Conservation (phyloP, 306 rosid genomes). For the Fragaria iinumae region DNA sequence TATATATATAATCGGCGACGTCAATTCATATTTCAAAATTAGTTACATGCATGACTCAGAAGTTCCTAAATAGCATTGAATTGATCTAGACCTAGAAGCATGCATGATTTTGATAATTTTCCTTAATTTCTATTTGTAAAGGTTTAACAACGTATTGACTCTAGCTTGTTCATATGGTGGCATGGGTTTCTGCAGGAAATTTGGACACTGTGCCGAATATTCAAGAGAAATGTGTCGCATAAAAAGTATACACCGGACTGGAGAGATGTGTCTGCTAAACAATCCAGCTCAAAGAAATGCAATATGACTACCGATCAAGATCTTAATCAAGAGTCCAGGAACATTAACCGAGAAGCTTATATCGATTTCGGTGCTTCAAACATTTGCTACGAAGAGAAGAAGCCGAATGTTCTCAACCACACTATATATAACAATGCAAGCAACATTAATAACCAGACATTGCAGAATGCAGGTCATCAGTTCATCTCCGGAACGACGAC, state of each 20-base stretch:
- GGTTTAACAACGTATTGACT: not conserved
- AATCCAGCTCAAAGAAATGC: conserved; percentile 22
- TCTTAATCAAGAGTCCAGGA: conserved; percentile 1
- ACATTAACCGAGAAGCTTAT: conserved; percentile 40
- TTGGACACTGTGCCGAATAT: conserved; percentile 90
- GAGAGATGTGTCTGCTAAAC: conserved; percentile 42
- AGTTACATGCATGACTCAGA: not conserved
- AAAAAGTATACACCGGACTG: conserved; percentile 52
- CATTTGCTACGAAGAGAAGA: conserved; percentile 33
- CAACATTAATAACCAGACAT: conserved; percentile 19
- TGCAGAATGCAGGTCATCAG: conserved; percentile 21
- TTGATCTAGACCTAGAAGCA: not conserved
- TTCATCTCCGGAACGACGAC: conserved; percentile 17
- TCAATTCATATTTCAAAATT: not conserved
- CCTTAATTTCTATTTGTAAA: not conserved
- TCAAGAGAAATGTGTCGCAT: conserved; percentile 57
- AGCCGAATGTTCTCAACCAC: conserved; percentile 22
- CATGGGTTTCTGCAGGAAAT: conserved; percentile 60
- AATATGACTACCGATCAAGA: conserved; percentile 1
- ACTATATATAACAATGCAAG: conserved; percentile 6
- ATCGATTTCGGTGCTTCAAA: conserved; percentile 46
- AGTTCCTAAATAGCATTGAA: not conserved
- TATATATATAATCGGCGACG: not conserved
- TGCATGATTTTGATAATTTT: not conserved
- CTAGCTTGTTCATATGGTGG: not conserved